phyloP scores from a whole-genome alignment of 768 basidiomycete species.

The Boletus edulis region DNA sequence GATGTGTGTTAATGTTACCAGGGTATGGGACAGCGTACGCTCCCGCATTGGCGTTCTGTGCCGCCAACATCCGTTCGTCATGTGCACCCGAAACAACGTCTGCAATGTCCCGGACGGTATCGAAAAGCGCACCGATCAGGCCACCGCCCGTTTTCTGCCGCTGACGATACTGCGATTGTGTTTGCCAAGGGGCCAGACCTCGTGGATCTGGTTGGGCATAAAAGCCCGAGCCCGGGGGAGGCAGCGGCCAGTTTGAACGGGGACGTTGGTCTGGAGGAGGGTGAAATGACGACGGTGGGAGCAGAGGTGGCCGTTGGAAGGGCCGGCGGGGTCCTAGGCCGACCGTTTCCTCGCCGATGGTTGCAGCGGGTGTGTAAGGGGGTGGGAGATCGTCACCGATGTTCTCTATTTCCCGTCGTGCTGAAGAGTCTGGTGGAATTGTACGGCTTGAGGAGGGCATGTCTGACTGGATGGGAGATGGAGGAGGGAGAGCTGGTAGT shows the following conservation, averaged over 20 bases:
- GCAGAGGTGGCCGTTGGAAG: slow-evolving; percentile 46
- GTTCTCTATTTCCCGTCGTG: background rate
- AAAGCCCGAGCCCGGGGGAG: background rate
- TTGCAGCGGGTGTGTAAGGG: slow-evolving; percentile 62
- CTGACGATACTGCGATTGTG: slow-evolving; percentile 15
- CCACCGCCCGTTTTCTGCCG: slow-evolving; percentile 21
- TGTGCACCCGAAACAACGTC: slow-evolving; percentile 26
- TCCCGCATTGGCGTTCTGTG: slow-evolving; percentile 13
- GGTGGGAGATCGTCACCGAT: slow-evolving; percentile 62
- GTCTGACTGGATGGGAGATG: background rate
- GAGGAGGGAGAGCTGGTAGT: slow-evolving; percentile 5
- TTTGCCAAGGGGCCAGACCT: slow-evolving; percentile 21
- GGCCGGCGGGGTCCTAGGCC: slow-evolving; percentile 63
- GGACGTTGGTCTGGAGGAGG: background rate
- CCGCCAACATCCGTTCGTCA: slow-evolving; percentile 15
- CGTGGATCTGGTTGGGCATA: slow-evolving; percentile 16
- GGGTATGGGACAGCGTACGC: slow-evolving; percentile 22
- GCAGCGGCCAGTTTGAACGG: background rate
- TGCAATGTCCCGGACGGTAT: slow-evolving; percentile 28
- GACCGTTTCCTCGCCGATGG: slow-evolving; percentile 60
- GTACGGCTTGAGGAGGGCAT: background rate
- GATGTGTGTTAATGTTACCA: background rate
- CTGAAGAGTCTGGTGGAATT: background rate
- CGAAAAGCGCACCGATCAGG: slow-evolving; percentile 25
- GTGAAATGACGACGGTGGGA: slow-evolving; percentile 2